Evolutionary conservation across 768 basidiomycete species (phyloP).

Genomic region (Pholiota microspora): DNA sequence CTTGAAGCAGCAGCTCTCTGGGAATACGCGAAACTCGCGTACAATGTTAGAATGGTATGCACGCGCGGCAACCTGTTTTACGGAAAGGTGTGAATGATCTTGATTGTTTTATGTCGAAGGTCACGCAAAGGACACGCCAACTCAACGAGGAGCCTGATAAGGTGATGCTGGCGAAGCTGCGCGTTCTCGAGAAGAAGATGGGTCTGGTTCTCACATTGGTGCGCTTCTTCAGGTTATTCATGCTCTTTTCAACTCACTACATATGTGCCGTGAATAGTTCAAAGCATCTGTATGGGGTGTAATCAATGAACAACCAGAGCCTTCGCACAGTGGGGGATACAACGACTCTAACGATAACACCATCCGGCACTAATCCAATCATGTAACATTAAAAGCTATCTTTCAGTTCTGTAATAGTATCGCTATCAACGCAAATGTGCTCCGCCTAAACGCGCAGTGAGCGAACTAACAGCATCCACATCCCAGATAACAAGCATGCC

Average conservation of each 20-base stretch:
- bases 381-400: conserved; percentile 7
- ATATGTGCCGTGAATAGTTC: conserved; percentile 51
- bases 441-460: conserved; percentile 50
- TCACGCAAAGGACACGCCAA: conserved; percentile 63
- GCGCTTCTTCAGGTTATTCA: too few relatives aligned
- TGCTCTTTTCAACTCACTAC: neutral
- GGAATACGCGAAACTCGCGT: conserved; percentile 89
- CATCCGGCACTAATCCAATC: conserved; percentile 18
- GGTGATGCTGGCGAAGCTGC: conserved; percentile 68
- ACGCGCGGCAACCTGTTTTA: neutral
- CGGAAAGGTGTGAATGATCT: too few relatives aligned
- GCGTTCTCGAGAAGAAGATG: conserved; percentile 91
- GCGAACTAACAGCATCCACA: conserved; percentile 52
- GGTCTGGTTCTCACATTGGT: conserved; percentile 92
- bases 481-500: conserved; percentile 93
- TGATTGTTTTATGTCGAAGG: too few relatives aligned
- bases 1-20: conserved; percentile 82
- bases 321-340: conserved; percentile 20
- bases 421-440: conserved; percentile 36
- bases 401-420: conserved; percentile 2
- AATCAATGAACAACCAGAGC: conserved; percentile 71
- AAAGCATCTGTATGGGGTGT: conserved; percentile 96
- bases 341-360: conserved; percentile 25
- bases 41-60: conserved; percentile 75
- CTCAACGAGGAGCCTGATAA: conserved; percentile 79